Percentiles rank a stretch among this genome's conserved stretches.
These are phyloP conservation scores for Umbelopsis sp. DNA, from an alignment of 192 early-diverging fungal species.

Conservation along the genomic window DNA sequence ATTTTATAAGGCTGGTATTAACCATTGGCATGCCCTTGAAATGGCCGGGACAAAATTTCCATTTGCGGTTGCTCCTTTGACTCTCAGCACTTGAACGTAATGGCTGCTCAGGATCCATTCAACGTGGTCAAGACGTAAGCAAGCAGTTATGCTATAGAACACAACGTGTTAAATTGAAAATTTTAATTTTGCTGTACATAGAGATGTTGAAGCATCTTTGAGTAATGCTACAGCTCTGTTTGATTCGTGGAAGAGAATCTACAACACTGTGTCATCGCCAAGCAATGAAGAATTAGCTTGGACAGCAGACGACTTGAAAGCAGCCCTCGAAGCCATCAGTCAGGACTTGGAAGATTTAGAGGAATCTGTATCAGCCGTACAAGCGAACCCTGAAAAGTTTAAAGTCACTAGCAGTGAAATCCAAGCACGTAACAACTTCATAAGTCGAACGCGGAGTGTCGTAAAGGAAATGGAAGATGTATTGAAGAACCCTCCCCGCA, in stretches of 20 bases:
- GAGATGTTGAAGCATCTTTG: constrained; percentile 49
- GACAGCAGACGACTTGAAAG: constrained; percentile 54
- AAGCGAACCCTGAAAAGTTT: constrained; percentile 46
- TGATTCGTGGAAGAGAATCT: constrained; percentile 57
- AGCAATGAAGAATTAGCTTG: constrained; percentile 57
- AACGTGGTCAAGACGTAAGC: constrained; percentile 1
- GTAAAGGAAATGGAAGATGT: constrained; percentile 32
- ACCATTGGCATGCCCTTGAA: too few species aligned
- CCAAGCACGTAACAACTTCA: constrained; percentile 33
- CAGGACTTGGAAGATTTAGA: constrained; percentile 58
- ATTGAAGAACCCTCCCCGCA: constrained; percentile 34
- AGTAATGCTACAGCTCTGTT: constrained; percentile 46
- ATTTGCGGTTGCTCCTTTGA: not conserved
- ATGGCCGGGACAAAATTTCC: not conserved
- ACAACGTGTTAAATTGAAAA: not conserved
- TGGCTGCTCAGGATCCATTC: constrained; percentile 10
- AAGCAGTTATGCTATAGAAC: not conserved
- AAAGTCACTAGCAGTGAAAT: constrained; percentile 43
- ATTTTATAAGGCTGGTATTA: too few species aligned
- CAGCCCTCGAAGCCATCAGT: constrained; percentile 43
- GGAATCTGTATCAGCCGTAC: constrained; percentile 45
- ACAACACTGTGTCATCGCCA: constrained; percentile 53
- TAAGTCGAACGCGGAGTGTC: constrained; percentile 28
- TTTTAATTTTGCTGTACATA: not conserved
- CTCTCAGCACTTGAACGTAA: not conserved